phyloP scores from a whole-genome alignment of 768 basidiomycete species.

The Mycena haematopus region DNA sequence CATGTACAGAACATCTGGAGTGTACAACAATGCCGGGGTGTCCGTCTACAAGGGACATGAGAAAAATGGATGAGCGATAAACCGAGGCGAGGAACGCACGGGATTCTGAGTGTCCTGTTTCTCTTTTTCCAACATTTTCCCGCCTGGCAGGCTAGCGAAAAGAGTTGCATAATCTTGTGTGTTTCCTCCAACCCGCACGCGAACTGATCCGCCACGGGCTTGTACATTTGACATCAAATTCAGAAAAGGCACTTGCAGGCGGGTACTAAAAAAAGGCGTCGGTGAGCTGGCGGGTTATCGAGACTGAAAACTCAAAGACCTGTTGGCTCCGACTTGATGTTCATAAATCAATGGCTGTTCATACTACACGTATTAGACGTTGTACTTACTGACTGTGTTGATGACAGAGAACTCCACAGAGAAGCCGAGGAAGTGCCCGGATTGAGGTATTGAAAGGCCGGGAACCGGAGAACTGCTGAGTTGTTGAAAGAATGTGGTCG shows the following conservation, averaged over 20 bases:
- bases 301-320: constrained; percentile 39
- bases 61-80: neutral
- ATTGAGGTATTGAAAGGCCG: constrained; percentile 30
- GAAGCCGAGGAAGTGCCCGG: constrained; percentile 45
- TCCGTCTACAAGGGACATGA: constrained; percentile 50
- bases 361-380: neutral
- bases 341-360: neutral
- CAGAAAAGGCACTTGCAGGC: constrained; percentile 62
- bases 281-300: constrained; percentile 27
- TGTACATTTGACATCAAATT: constrained; percentile 69
- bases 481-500: constrained; percentile 28
- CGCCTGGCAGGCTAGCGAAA: constrained; percentile 44
- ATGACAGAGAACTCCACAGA: constrained; percentile 54
- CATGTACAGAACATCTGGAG: constrained; percentile 69
- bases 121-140: constrained; percentile 58
- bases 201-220: constrained; percentile 59
- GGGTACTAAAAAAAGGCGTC: constrained; percentile 42
- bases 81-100: constrained; percentile 36
- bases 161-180: constrained; percentile 61
- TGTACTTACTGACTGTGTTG: constrained; percentile 44
- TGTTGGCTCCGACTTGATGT: constrained; percentile 57
- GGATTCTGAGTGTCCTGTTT: constrained; percentile 42
- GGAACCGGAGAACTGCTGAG: constrained; percentile 24
- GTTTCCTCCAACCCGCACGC: constrained; percentile 71
- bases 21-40: constrained; percentile 72